Conservation (phyloP, 768 basidiomycete genomes). For the Exsudoporus frostii region DNA sequence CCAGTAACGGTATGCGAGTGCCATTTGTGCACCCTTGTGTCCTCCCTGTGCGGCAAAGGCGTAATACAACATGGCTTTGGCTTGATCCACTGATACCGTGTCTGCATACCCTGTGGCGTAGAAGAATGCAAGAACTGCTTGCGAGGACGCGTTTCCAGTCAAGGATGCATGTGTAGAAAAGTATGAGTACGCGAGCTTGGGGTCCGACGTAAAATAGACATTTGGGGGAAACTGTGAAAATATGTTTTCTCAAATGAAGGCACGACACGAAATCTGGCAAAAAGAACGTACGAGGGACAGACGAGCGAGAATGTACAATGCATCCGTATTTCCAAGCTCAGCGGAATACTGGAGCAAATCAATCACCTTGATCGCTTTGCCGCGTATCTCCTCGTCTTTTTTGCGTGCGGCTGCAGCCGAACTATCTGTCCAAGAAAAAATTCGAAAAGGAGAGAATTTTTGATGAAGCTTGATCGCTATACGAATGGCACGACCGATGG, state of each 20-base stretch:
- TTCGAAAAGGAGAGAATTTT: conserved; percentile 49
- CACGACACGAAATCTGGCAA: not conserved
- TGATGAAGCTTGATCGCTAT: conserved; percentile 65
- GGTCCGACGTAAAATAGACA: conserved; percentile 57
- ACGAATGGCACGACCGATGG: conserved; percentile 65
- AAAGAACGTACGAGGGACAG: conserved; percentile 57
- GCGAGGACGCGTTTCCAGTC: conserved; percentile 85
- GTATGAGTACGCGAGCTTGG: conserved; percentile 59
- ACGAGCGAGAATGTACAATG: conserved; percentile 63
- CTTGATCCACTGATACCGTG: conserved; percentile 62
- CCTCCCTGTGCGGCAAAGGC: conserved; percentile 92
- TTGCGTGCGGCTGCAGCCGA: conserved; percentile 43
- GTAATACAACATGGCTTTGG: conserved; percentile 85
- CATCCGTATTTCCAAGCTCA: conserved; percentile 73
- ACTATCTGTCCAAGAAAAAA: conserved; percentile 41
- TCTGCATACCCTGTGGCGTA: conserved; percentile 79
- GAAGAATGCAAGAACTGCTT: conserved; percentile 85
- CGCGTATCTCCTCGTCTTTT: conserved; percentile 63
- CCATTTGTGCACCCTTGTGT: conserved; percentile 86
- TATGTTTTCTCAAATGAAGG: not conserved
- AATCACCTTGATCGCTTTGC: conserved; percentile 77
- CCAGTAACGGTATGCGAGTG: conserved; percentile 93
- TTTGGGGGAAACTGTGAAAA: conserved; percentile 67
- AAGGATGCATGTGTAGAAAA: conserved; percentile 58
- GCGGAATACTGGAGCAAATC: conserved; percentile 79